Percentiles rank a stretch among this genome's conserved stretches.
Conservation (phyloP, 2,329 filamentous ascomycete genomes). For the Allantophomopsis cytisporea region DNA sequence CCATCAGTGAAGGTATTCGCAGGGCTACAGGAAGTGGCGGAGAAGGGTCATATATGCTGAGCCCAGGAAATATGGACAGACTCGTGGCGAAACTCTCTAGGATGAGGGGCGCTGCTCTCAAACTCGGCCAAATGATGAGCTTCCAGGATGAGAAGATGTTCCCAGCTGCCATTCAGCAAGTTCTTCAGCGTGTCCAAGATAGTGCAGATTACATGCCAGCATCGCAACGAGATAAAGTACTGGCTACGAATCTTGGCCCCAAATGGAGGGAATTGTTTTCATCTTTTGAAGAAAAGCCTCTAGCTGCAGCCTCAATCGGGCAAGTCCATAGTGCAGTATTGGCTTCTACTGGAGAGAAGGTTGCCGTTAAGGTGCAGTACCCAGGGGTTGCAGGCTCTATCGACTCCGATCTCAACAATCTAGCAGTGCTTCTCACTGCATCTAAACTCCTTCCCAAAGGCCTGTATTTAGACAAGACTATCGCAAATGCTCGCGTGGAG, state of each 20-base stretch:
- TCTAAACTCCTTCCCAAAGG: constrained; percentile 83
- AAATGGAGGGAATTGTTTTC: constrained; percentile 77
- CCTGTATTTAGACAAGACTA: constrained; percentile 91
- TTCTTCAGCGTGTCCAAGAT: constrained; percentile 89
- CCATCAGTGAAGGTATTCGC: constrained; percentile 72
- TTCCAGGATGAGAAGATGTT: constrained; percentile 97
- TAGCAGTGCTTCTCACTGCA: constrained; percentile 80
- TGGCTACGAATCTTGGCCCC: constrained; percentile 62
- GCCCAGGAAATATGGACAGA: constrained; percentile 80
- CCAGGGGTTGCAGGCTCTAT: constrained; percentile 93
- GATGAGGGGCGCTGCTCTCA: constrained; percentile 95
- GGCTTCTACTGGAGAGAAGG: constrained; percentile 57
- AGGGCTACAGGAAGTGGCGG: constrained; percentile 59
- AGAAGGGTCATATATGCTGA: constrained; percentile 72
- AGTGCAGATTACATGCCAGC: constrained; percentile 96
- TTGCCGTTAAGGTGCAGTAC: constrained; percentile 96
- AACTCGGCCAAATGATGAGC: constrained; percentile 95
- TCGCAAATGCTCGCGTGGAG: constrained; percentile 84
- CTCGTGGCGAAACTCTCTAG: constrained; percentile 85
- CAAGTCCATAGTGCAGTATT: constrained; percentile 84
- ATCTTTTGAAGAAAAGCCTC: constrained; percentile 79
- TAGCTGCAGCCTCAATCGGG: constrained; percentile 92
- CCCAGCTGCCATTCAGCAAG: constrained; percentile 72
- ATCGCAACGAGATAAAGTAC: constrained; percentile 78
- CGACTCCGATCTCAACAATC: constrained; percentile 89